A percentile compares a stretch with the other conserved stretches of the same genome.
Evolutionary conservation across 176 grass and related monocot species (phyloP).

Genomic region (Otatea glauca): DNA sequence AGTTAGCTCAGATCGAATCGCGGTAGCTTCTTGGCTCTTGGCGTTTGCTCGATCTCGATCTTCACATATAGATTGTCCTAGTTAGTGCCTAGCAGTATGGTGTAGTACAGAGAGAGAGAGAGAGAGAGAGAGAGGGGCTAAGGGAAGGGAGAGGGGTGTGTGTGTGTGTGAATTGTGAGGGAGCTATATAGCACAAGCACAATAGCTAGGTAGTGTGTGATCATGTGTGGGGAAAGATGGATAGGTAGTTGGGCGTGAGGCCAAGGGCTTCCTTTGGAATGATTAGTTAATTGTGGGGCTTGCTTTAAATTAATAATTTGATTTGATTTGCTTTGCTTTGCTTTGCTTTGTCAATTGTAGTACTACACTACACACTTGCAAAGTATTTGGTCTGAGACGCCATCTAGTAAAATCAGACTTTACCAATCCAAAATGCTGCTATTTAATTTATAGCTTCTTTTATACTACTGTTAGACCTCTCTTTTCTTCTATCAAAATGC

Average conservation of each 20-base stretch:
- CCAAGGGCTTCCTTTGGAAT: constrained; percentile 20
- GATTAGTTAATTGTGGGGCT: constrained; percentile 17
- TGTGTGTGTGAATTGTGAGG: constrained; percentile 6
- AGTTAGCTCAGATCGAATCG: constrained; percentile 24
- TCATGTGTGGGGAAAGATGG: constrained; percentile 50
- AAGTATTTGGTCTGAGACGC: neutral
- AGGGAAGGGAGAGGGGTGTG: constrained; percentile 32
- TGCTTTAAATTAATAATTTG: constrained; percentile 16
- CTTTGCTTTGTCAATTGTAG: neutral
- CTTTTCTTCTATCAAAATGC: neutral
- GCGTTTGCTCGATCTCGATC: constrained; percentile 31
- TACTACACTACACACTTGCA: neutral
- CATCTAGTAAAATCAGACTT: constrained; percentile 16
- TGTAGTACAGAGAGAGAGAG: neutral
- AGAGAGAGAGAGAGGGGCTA: too few relatives aligned
- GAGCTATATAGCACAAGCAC: neutral
- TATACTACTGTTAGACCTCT: neutral
- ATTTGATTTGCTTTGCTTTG: constrained; percentile 33
- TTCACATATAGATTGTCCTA: constrained; percentile 38
- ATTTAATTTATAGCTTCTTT: neutral
- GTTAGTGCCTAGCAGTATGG: constrained; percentile 8
- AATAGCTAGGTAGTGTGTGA: constrained; percentile 40
- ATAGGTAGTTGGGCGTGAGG: constrained; percentile 49
- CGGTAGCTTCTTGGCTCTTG: neutral
- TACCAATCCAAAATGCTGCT: neutral